Evolutionary conservation across 1,284 basidiomycete genomes (phyloP), one percentile per base, ranked within the genome.

Genomic region (Lentinula novae-zelandiae): DNA sequence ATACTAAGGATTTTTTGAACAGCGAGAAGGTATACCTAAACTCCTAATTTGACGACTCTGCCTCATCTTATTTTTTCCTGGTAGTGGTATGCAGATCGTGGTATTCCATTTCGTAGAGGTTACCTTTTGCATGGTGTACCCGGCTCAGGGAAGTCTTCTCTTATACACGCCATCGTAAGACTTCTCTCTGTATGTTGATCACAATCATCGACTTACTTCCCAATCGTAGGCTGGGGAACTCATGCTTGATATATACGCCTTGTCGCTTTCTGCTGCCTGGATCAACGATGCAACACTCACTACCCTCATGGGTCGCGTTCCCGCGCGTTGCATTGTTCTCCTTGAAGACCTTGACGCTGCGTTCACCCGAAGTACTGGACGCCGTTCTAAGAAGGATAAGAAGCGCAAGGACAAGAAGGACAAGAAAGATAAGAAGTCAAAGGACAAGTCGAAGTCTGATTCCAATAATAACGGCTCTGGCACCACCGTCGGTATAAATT

Each of bases 321-420:
- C 92, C 1, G 82, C 87, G 10, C 82, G 90, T n/a, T 91, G 89
- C 68, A 90, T 95, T 51, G 83, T 94, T 48, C 78, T 95, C 33
- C 81, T 95, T 31, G 92, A 95, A 70, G 92, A 95, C 69, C 80
- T 93, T 53, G 90, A 93, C 66, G 90, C 90, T 0, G 90, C 90
- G 0, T 92, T 93, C 71, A 89, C 88, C 9, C 80, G 90, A 61
- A 89, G 85, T 64, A 83, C 85, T 3, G 58, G 51, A 5, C 79
- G 78, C 9, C 82, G 89, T 51, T 83, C 85, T 65, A 79, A 80
- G 63, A 77, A 72, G 61, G 76, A 78, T 72, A 63, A 79, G 70
- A 76, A 78, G 62, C 27, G 27, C 27, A 72, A 76, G 42, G 67
- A 73, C 39, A 77, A 72, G 39, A 75, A 75, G 55, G 73, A 75